Evolutionary conservation across 371 early-diverging fungal genomes (phyloP).

Genomic region (Mucor ambiguus): DNA sequence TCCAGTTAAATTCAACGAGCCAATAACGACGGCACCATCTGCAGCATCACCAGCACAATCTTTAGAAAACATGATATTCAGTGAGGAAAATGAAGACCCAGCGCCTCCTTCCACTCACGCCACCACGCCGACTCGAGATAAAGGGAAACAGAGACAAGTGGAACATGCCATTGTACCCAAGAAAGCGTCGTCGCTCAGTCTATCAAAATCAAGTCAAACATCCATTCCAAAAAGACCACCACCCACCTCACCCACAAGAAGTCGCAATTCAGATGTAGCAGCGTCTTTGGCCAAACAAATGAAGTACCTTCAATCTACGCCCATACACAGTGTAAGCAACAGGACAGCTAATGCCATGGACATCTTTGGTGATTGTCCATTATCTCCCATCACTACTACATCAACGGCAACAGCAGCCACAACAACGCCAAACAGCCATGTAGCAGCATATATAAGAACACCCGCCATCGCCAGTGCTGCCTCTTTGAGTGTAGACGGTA

Average conservation of each 20-base stretch:
- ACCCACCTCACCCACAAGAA: background rate
- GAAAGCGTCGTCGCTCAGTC: conserved; percentile 1
- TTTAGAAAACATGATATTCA: background rate
- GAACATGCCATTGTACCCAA: background rate
- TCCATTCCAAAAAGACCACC: background rate
- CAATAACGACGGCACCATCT: background rate
- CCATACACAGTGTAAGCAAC: background rate
- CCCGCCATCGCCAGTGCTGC: background rate
- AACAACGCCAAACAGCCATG: background rate
- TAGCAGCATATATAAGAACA: background rate
- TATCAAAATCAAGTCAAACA: conserved; percentile 8
- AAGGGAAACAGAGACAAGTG: conserved; percentile 22
- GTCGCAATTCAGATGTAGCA: background rate
- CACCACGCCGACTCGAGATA: conserved; percentile 2
- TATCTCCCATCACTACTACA: conserved; percentile 8
- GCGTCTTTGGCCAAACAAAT: background rate
- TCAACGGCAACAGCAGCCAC: too few species aligned
- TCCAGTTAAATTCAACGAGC: background rate
- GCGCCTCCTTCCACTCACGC: background rate
- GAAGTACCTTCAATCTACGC: conserved; percentile 17
- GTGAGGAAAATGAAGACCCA: background rate
- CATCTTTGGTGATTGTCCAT: conserved; percentile 9
- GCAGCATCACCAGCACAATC: background rate
- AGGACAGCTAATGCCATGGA: background rate
- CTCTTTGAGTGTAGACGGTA: background rate